Base-by-base conservation (phyloP, 768 basidiomycete genomes). In the Amylocystis lapponica region DNA sequence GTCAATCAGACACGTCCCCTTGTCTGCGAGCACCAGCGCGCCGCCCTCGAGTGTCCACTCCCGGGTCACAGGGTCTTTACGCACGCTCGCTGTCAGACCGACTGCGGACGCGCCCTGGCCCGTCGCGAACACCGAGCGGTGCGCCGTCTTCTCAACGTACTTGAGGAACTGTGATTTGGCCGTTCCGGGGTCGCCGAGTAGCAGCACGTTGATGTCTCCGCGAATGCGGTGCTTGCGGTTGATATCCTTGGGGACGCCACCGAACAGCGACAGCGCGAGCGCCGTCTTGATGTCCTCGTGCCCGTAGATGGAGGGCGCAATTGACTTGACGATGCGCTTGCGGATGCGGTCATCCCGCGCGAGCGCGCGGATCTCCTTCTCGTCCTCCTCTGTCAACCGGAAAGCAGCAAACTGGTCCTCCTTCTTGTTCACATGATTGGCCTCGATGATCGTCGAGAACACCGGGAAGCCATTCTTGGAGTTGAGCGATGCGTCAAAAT, bases 31-130 rank as follows among this genome's bases (percentile, higher is more conserved):
- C n/a, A 99, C 96, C 9, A 99, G 73, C 2, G 96, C 96, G 8
- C 96, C 96, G 12, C 96, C 96, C 65, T 99, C 96, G 21, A 99
- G 75, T 3, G 96, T 98, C 96, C 96, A 99, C 66, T 98, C 96
- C 16, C 85, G 78, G 10, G 96, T 98, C 44, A 98, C 78, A 0
- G 96, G 93, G 58, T 99, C 96, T 65, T 96, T 97, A 41, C 96
- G 83, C n/a, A 99, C 96, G 50, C 92, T 95, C 19, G 96, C 96
- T 0, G 96, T 99, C 43, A 99, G 73, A 83, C 96, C 96, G 45
- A 98, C 96, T 4, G 96, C 96, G 4, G 88, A 92, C 12, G 96
- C 96, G 35, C 96, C 96, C 64, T 99, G 96, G 26, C 96, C 96
- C 3, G 96, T 98, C 2, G 96, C 92, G 58, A 96, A 99, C 19